phyloP scores from a whole-genome alignment of 2,329 filamentous ascomycete species.

The Apiospora malaysiana region DNA sequence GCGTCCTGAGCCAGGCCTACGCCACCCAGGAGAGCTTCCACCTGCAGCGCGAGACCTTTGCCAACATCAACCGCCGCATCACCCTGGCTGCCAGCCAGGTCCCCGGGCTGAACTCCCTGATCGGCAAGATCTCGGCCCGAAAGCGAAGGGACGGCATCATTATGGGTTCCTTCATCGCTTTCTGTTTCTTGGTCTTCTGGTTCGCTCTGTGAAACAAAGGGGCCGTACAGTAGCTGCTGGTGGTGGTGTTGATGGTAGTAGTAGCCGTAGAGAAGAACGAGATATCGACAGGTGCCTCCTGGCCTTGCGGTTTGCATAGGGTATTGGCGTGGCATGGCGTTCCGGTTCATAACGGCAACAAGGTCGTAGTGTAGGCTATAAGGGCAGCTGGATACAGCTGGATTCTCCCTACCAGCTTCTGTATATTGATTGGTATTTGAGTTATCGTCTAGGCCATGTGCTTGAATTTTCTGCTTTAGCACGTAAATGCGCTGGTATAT shows the following conservation, averaged over 20 bases:
- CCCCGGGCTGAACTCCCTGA: conserved; percentile 90
- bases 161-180: conserved; percentile 86
- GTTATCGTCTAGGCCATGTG: conserved; percentile 23
- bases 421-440: conserved; percentile 5
- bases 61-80: conserved; percentile 89
- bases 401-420: conserved; percentile 1
- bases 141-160: conserved; percentile 96
- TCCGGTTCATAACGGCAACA: conserved; percentile 16
- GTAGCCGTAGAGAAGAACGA: conserved; percentile 6
- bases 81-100: conserved; percentile 88
- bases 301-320: conserved; percentile 3
- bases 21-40: conserved; percentile 93
- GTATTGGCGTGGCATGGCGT: conserved; percentile 20
- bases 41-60: conserved; percentile 84
- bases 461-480: background rate
- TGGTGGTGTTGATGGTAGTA: background rate
- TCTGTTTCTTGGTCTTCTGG: conserved; percentile 87
- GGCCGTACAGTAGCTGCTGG: background rate
- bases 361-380: conserved; percentile 9
- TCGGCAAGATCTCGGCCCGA: conserved; percentile 90
- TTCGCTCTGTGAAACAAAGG: conserved; percentile 57
- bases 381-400: conserved; percentile 12
- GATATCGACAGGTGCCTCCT: background rate
- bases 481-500: background rate
- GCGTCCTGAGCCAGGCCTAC: conserved; percentile 92